phyloP scores from a whole-genome alignment of 306 rosid genomes.

The Vigna unguiculata region DNA sequence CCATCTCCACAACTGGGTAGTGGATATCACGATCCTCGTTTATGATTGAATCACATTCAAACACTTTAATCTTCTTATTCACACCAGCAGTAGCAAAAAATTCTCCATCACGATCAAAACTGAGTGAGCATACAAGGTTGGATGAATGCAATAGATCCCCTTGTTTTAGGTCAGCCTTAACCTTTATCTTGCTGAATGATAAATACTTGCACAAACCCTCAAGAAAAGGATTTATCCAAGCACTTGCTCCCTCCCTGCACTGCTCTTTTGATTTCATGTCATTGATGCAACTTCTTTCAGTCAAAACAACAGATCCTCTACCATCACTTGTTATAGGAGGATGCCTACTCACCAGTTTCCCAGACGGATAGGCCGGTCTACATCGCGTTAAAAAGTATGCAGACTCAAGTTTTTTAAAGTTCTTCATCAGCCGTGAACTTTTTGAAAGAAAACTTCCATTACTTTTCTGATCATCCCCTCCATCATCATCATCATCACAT shows the following conservation, averaged over 20 bases:
- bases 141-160: slow-evolving; percentile 97
- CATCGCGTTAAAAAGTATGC: slow-evolving; percentile 87
- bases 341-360: slow-evolving; percentile 59
- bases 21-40: slow-evolving; percentile 92
- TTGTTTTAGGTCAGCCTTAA: slow-evolving; percentile 96
- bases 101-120: slow-evolving; percentile 97
- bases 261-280: slow-evolving; percentile 68
- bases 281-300: slow-evolving; percentile 75
- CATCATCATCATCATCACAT: slow-evolving; percentile 59
- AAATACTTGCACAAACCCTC: slow-evolving; percentile 98
- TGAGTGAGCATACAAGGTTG: slow-evolving; percentile 86
- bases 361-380: slow-evolving; percentile 58
- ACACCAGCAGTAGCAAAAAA: slow-evolving; percentile 95
- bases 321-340: slow-evolving; percentile 72
- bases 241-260: slow-evolving; percentile 65
- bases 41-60: slow-evolving; percentile 77
- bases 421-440: slow-evolving; percentile 82
- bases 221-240: slow-evolving; percentile 95
- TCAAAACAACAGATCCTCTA: slow-evolving; percentile 66
- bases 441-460: slow-evolving; percentile 60
- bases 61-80: slow-evolving; percentile 91
- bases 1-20: slow-evolving; percentile 97
- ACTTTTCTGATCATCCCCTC: slow-evolving; percentile 54
- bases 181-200: slow-evolving; percentile 79
- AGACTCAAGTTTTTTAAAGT: slow-evolving; percentile 90